Evolutionary conservation across 176 grass and related monocot species (phyloP), one percentile per base, ranked within the genome.

Genomic region (Leersia perrieri): DNA sequence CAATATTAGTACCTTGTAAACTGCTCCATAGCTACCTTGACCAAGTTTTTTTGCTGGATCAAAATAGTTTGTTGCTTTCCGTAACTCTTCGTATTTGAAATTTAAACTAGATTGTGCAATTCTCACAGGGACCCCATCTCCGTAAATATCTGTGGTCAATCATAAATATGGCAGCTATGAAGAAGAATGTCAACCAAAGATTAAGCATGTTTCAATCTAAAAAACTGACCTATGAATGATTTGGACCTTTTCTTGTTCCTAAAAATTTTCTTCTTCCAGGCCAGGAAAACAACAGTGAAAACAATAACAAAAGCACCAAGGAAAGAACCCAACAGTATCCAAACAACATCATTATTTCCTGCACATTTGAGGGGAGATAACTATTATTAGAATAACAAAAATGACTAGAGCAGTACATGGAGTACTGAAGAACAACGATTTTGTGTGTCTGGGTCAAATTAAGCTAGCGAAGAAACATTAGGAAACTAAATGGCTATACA

Each of bases 21-120:
- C 94, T 63, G 88, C 86, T 36, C 90, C 94, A 12, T 89, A 87
- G 83, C 90, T 97, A 51, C 94, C 94, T 97, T 97, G 88, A 77
- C 94, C 94, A 75, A 97, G 94, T 88, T 97, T 97, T 73, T 91
- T 91, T 60, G 86, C 82, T 68, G 79, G 58, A 87, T 84, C 87
- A 61, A 97, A 97, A 63, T 87, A 89, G 49, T 87, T 79, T 29
- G 94, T 89, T 75, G 90, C 88, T 74, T 91, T 97, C 64, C 33
- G 87, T 83, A 97, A 16, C 36, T 93, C 94, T 71, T 79, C 86
- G 55, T 97, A 97, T 78, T 88, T 91, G 53, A 93, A 97, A 85
- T 72, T 97, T 63, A 97, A 49, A 85, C 80, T 97, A 9, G 94
- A 97, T 38, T 93, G 73, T 53, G 86, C 60, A 44, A 97, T 93